Evolutionary conservation across 805 yeast genomes (phyloP), one percentile per base, ranked within the genome.

Genomic region (Saccharomycopsis synnaedendra): DNA sequence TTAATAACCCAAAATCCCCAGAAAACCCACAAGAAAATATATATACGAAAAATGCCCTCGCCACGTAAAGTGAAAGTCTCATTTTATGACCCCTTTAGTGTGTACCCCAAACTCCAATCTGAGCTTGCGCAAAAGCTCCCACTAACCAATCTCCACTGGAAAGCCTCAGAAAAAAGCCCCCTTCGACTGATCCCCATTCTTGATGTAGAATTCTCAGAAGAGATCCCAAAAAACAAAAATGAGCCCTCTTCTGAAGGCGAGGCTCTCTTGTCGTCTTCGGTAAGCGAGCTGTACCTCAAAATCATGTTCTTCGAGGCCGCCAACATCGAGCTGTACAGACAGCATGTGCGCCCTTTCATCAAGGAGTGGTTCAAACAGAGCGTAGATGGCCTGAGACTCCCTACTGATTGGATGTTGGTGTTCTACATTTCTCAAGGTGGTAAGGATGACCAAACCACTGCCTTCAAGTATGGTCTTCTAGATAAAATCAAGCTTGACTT

Each of bases 341-440:
- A 82, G 0, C 85, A 82, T 57, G 87, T 84, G 0, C 73, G 98
- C 38, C 95, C 95, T 1, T 66, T 87, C 54, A 76, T 89, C 28
- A 73, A 71, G 43, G 93, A 83, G 55, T 93, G 98, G 97, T 66
- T 85, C 30, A 68, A 72, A 41, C 57, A 68, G 39, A 54, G 64
- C 38, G 57, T 70, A 46, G 56, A 69, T 41, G 55, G 67, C 54
- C 55, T 66, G 50, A 48, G 65, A 58, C 44, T 74, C 47, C 71
- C 75, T 3, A 74, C 81, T 6, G 80, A 78, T 44, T 78, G 88
- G 81, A 66, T 75, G 51, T 70, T 87, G 4, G 62, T 85, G 0
- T 68, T 75, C 43, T 75, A 72, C 56, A 69, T 72, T 3, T 70
- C 76, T 1, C 51, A 59, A 19, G 63, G 61, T n/a, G 54, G 53